Percentiles rank a stretch among this genome's conserved stretches.
Conservation (phyloP, 2,329 filamentous ascomycete genomes). For the Phyllosticta paracitricarpa region DNA sequence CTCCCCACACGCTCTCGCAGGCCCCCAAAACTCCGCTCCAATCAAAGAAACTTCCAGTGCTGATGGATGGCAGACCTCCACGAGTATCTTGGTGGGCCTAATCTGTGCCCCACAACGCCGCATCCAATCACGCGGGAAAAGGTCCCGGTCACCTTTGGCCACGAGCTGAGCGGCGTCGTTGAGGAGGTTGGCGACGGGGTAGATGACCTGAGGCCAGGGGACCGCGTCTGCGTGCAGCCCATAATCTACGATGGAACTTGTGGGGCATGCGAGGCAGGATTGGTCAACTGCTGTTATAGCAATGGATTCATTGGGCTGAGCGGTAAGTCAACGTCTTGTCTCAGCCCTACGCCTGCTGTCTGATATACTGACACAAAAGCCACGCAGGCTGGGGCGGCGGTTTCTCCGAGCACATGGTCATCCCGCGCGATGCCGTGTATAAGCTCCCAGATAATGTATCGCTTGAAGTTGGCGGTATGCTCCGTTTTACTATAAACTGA, state of each 20-base stretch:
- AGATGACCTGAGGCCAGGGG: constrained; percentile 37
- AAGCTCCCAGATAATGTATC: constrained; percentile 42
- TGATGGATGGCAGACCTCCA: constrained; percentile 29
- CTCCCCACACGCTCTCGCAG: background rate
- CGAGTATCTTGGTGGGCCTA: constrained; percentile 40
- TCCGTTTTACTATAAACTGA: background rate
- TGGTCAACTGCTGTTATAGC: constrained; percentile 45
- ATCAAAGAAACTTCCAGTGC: background rate
- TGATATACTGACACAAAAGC: background rate
- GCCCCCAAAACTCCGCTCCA: background rate
- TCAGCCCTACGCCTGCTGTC: constrained; percentile 1
- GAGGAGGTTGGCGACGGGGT: constrained; percentile 44
- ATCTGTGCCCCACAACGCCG: constrained; percentile 40
- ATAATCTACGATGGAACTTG: constrained; percentile 47
- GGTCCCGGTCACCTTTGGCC: constrained; percentile 43
- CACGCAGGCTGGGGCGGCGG: constrained; percentile 40
- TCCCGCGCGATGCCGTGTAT: constrained; percentile 38
- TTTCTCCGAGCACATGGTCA: constrained; percentile 41
- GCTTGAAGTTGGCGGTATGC: constrained; percentile 37
- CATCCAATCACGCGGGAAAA: constrained; percentile 46
- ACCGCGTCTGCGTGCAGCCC: constrained; percentile 41
- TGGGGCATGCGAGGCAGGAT: constrained; percentile 40
- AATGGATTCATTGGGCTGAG: constrained; percentile 45
- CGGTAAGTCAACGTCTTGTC: constrained; percentile 20
- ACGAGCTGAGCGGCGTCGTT: constrained; percentile 43